phyloP scores from a whole-genome alignment of 495 filamentous ascomycete species.

The Lasiosphaeriaceae sp. region DNA sequence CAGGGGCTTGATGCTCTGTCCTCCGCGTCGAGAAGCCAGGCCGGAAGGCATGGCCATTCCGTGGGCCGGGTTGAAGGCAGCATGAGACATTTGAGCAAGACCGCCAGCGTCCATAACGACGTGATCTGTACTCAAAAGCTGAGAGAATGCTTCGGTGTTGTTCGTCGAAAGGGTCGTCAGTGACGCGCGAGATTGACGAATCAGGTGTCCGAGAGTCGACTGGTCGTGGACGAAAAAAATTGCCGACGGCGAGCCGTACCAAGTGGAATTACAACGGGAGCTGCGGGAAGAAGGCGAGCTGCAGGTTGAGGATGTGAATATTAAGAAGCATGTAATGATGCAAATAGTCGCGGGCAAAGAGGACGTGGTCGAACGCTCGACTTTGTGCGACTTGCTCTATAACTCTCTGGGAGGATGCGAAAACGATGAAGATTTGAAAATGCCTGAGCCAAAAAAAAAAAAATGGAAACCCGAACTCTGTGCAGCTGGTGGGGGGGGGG shows the following conservation, averaged over 20 bases:
- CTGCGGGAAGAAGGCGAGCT: conserved; percentile 13
- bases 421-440: conserved; percentile 27
- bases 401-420: conserved; percentile 26
- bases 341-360: conserved; percentile 16
- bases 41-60: conserved; percentile 63
- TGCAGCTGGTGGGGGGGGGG: neutral
- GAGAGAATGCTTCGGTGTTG: too few species aligned
- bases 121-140: conserved; percentile 10
- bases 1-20: conserved; percentile 81
- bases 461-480: conserved; percentile 16
- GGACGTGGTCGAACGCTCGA: conserved; percentile 31
- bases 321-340: conserved; percentile 28
- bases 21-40: conserved; percentile 75
- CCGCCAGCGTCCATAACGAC: conserved; percentile 92
- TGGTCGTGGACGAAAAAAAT: neutral
- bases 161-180: conserved; percentile 4
- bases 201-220: neutral
- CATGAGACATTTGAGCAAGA: conserved; percentile 99
- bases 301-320: conserved; percentile 7
- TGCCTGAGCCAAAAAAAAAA: conserved; percentile 15
- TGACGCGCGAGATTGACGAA: neutral
- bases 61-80: conserved; percentile 59
- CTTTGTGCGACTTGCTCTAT: conserved; percentile 26
- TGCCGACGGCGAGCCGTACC: conserved; percentile 5
- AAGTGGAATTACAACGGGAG: conserved; percentile 13